These are phyloP conservation scores for Silene conica DNA, from an alignment of 148 eudicot genomes.

Conservation along the genomic window DNA sequence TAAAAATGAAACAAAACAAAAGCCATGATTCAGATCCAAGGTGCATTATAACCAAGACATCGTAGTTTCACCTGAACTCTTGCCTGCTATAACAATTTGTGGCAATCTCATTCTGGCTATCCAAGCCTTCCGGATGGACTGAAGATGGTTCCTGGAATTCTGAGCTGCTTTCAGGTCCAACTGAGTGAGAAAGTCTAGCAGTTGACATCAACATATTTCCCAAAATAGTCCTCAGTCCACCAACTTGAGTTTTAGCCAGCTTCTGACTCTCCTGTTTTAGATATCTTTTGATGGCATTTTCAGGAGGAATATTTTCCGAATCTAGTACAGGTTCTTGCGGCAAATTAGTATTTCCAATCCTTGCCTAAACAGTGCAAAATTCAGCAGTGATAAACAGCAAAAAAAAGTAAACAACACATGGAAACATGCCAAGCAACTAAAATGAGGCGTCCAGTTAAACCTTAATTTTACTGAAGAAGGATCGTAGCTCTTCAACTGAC, in stretches of 20 bases:
- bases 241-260: conserved; percentile 24
- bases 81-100: conserved; percentile 27
- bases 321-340: conserved; percentile 34
- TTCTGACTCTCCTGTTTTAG: conserved; percentile 34
- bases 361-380: conserved; percentile 35
- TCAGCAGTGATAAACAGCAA: not conserved
- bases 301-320: conserved; percentile 33
- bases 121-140: conserved; percentile 27
- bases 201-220: conserved; percentile 21
- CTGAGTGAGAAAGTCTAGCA: conserved; percentile 22
- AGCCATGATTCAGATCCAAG: not conserved
- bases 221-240: conserved; percentile 28
- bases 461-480: conserved; percentile 73
- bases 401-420: not conserved
- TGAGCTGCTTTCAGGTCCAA: conserved; percentile 25
- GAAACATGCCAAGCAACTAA: not conserved
- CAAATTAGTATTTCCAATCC: conserved; percentile 32
- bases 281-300: conserved; percentile 25
- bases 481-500: conserved; percentile 52
- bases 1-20: not conserved
- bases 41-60: conserved; percentile 1
- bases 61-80: conserved; percentile 40
- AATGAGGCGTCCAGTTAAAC: conserved; percentile 26
- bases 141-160: conserved; percentile 27
- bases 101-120: conserved; percentile 31